Base-by-base conservation (phyloP, 495 filamentous ascomycete genomes). In the Thermothielavioides terrestris region DNA sequence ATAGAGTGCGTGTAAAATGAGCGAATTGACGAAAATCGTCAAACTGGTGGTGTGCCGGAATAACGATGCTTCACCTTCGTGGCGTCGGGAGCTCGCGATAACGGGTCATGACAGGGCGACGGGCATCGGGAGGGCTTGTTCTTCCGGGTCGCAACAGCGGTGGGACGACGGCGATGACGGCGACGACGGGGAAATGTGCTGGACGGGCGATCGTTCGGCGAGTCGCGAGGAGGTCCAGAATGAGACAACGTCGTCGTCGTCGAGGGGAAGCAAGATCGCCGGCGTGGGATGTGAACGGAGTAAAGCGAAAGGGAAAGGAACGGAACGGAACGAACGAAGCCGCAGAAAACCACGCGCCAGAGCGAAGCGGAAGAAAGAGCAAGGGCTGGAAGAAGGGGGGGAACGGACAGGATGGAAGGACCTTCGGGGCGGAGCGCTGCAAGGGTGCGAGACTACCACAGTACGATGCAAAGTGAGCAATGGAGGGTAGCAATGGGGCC, bases 21-120 rank as follows among this genome's bases (percentile, higher is more conserved):
- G 70, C 62, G 71, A 65, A 62, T 68, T 53, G 71, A 73, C 70
- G 70, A 69, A 58, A 65, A 52, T 62, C 61, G 61, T 62, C 59
- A 45, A 45, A 28, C 36, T 39, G 25, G 39, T 34, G 43, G 12
- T 47, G 38, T 41, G n/a, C 10, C 23, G 15, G 30, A 27, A 31
- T 27, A 48, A 49, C 25, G 26, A 50, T 54, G 50, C 51, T 59
- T 63, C 55, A 63, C 49, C 49, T 47, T 54, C 50, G 55, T 38
- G 47, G 50, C 40, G 46, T 56, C 46, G 58, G 20, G 40, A 51
- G 31, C 40, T 56, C 57, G 54, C 58, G 58, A 61, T 51, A 49
- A 47, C 58, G 60, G 58, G 51, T 68, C 63, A 64, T 64, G 52
- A 54, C 60, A 57, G 45, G 52, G 49, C 54, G n/a, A n/a, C n/a